Percentiles rank a stretch among this genome's conserved stretches.
phyloP scores from a whole-genome alignment of 1,284 basidiomycete genomes.

The Coriolopsis trogii region DNA sequence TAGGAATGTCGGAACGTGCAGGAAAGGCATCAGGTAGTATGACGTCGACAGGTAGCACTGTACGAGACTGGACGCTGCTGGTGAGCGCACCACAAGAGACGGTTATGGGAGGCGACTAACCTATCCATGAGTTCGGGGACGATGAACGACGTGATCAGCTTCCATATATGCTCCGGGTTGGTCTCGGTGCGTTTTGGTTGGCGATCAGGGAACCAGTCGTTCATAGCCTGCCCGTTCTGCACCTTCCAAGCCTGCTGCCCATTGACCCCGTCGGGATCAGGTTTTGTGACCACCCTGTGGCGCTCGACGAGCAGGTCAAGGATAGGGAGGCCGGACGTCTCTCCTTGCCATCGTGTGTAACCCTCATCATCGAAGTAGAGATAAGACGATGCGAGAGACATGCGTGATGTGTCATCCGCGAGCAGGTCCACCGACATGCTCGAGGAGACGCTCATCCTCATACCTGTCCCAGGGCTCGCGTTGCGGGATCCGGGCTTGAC shows the following conservation, averaged over 20 bases:
- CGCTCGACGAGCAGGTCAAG: slow-evolving; percentile 79
- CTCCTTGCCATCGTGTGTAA: slow-evolving; percentile 85
- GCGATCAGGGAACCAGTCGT: slow-evolving; percentile 79
- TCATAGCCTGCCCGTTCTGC: slow-evolving; percentile 36
- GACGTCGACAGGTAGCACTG: slow-evolving; percentile 86
- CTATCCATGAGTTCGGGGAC: slow-evolving; percentile 90
- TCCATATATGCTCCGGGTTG: slow-evolving; percentile 79
- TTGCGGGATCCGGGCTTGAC: slow-evolving; percentile 43
- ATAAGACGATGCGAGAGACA: slow-evolving; percentile 72
- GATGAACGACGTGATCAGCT: slow-evolving; percentile 73
- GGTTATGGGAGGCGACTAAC: slow-evolving; percentile 39
- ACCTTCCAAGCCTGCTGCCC: slow-evolving; percentile 27
- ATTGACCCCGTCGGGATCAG: slow-evolving; percentile 35
- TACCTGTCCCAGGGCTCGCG: slow-evolving; percentile 44
- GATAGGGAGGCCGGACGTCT: slow-evolving; percentile 86
- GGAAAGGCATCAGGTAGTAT: slow-evolving; percentile 89
- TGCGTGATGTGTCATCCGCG: slow-evolving; percentile 58
- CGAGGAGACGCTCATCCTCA: slow-evolving; percentile 11
- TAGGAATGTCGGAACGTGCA: slow-evolving; percentile 88
- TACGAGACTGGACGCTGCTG: slow-evolving; percentile 54
- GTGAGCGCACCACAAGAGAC: slow-evolving; percentile 3
- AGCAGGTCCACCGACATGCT: slow-evolving; percentile 44
- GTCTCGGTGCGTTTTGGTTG: slow-evolving; percentile 72
- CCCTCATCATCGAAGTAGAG: slow-evolving; percentile 84
- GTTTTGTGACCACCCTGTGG: slow-evolving; percentile 37